Base-by-base conservation (phyloP, 2,329 filamentous ascomycete species). In the Colletotrichum sp. region DNA sequence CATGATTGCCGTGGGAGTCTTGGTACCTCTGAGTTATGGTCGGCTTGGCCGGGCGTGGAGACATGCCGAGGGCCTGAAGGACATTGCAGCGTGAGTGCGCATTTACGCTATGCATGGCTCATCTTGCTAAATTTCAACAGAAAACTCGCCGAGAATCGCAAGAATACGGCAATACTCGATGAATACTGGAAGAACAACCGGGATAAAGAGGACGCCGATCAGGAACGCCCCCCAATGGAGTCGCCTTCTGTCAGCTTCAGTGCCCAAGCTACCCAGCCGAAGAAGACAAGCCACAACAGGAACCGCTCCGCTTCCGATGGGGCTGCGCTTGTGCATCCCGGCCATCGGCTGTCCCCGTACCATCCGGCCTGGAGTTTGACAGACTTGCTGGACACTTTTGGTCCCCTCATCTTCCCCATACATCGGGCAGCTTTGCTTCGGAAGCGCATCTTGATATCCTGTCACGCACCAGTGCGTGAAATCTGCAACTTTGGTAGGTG, bases 381-480 rank as follows among this genome's bases (percentile, higher is more conserved):
- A 13, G 89, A 90, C 38, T 92, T 98, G 77, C 86, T 99, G 61
- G 93, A 97, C 79, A 92, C 91, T 10, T 98, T 99, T 82, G 97
- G 97, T 0, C 97, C 97, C 2, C 88, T 99, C 72, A 92, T 99
- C 67, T 99, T 98, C 82, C 95, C 97, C 13, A 91, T 99, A 77
- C 94, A 98, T 80, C 92, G 97, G 80, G 95, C 96, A 60, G 95
- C 96, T 9, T 86, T 99, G 66, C 86, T 98, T 77, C 92, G 96
- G 72, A 96, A 97, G 85, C 92, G 97, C 73, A 96, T 99, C 72
- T 85, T 99, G 67, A 93, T 99, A 77, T 93, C 97, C 30, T 94
- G 94, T 21, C 93, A 96, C 83, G 93, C 96, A 13, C 97, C 97
- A 1, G 95, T 99, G 26, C 93, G 96, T 82, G 88, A 92, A 80